Base-by-base conservation (phyloP, 2,329 filamentous ascomycete species). In the Septoria petroselini region DNA sequence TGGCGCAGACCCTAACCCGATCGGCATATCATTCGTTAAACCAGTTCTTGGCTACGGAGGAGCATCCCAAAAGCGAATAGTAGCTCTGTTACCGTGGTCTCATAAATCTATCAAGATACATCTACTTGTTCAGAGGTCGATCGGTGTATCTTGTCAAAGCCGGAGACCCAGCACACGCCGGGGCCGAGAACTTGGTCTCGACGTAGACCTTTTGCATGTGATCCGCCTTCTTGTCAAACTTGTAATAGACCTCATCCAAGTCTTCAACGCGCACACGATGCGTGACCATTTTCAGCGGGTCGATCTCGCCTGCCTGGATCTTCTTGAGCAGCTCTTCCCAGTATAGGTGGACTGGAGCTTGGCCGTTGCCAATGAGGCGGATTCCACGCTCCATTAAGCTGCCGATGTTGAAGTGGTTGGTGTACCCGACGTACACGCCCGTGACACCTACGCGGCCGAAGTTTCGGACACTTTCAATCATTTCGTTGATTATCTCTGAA, bases 311-410 rank as follows among this genome's bases (percentile, higher is more conserved):
- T 17, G 74, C 75, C 61, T 83, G 77, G 54, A 94, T 85, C 65
- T 76, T 75, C 54, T 79, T 71, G 38, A 93, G 74, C n/a, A 94
- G 74, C 3, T 86, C 79, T 18, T 88, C 76, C 89, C 88, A 94
- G 72, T 94, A 93, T 62, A 84, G 80, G 62, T 91, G 87, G 0
- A 94, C 87, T 0, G 88, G 88, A 2, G 80, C 80, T 64, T 84
- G 81, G 3, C 81, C 81, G 58, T 83, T 83, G 34, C 81, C 81
- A 57, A 82, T 90, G 37, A 95, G 78, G 1, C 86, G 83, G 58
- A 94, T 82, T n/a, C 88, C 88, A 25, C 86, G 83, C 71, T 94
- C 82, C 88, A 94, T 94, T 11, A 94, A 65, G 0, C 86, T 83
- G 7, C 89, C 88, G 59, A 91, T 83, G 70, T 88, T 88, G 75